phyloP scores from a whole-genome alignment of 1,284 basidiomycete species.

The Neolentinus lepideus region DNA sequence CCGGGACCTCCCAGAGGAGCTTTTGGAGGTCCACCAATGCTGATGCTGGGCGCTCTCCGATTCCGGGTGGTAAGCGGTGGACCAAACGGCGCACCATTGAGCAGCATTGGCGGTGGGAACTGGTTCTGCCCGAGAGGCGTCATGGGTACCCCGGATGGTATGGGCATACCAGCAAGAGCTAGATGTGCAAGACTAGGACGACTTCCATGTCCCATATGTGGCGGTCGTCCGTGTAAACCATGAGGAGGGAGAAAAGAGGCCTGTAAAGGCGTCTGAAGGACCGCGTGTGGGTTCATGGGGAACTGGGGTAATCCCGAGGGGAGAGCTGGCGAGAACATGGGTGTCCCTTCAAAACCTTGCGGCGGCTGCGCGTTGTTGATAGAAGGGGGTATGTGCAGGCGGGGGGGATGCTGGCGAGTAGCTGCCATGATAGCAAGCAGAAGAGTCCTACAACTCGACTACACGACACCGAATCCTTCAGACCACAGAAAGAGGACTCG shows the following conservation, averaged over 20 bases:
- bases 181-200: constrained; percentile 55
- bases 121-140: constrained; percentile 49
- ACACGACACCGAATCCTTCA: background rate
- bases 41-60: constrained; percentile 59
- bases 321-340: constrained; percentile 58
- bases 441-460: background rate
- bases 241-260: constrained; percentile 40
- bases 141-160: constrained; percentile 47
- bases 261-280: constrained; percentile 67
- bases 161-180: constrained; percentile 49
- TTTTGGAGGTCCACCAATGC: constrained; percentile 71
- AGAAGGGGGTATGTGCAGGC: constrained; percentile 26
- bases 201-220: constrained; percentile 38
- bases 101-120: constrained; percentile 49
- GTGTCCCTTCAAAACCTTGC: constrained; percentile 22
- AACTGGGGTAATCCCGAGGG: constrained; percentile 52
- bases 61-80: constrained; percentile 49
- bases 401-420: constrained; percentile 22
- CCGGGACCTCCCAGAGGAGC: constrained; percentile 71
- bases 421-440: constrained; percentile 16
- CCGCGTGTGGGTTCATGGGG: constrained; percentile 28
- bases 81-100: constrained; percentile 30
- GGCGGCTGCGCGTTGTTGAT: constrained; percentile 23
- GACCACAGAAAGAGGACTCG: background rate
- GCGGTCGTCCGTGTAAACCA: constrained; percentile 41